A percentile compares a stretch with the other conserved stretches of the same genome.
Evolutionary conservation across 1,284 basidiomycete species (phyloP).

Genomic region (Ustilago curta): DNA sequence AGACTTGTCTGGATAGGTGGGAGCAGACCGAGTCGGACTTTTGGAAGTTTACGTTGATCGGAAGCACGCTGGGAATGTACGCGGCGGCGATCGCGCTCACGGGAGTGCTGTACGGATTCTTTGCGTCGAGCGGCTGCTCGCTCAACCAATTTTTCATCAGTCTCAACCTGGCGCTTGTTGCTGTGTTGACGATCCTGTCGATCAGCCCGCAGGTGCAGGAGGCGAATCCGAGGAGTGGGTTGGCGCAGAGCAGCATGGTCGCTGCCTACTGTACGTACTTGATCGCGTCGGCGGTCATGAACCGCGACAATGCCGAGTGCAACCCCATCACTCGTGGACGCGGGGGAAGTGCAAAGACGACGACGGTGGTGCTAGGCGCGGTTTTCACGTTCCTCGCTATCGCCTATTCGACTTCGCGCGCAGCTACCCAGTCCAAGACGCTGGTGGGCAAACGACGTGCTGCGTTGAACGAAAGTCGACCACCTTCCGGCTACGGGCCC

Average conservation of each 20-base stretch:
- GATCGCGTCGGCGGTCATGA: constrained; percentile 91
- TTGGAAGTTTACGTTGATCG: constrained; percentile 96
- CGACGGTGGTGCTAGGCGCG: constrained; percentile 89
- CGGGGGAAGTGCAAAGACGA: constrained; percentile 80
- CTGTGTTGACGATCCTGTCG: constrained; percentile 84
- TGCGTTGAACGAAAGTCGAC: constrained; percentile 71
- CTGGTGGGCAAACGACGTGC: constrained; percentile 80
- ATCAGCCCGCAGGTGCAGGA: constrained; percentile 90
- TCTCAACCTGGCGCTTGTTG: constrained; percentile 85
- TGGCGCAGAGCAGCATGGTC: constrained; percentile 96
- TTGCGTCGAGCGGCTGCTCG: constrained; percentile 85
- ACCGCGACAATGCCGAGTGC: constrained; percentile 85
- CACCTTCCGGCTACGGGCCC: constrained; percentile 60
- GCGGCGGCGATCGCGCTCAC: constrained; percentile 84
- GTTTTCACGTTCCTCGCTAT: constrained; percentile 97
- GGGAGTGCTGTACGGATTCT: constrained; percentile 89
- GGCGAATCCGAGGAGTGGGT: constrained; percentile 90
- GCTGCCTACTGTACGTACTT: constrained; percentile 97
- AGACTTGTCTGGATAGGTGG: constrained; percentile 95
- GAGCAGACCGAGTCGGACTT: constrained; percentile 84
- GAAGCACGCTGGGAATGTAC: constrained; percentile 92
- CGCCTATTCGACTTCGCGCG: constrained; percentile 94
- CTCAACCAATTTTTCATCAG: constrained; percentile 96
- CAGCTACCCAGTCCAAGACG: constrained; percentile 92
- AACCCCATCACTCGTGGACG: constrained; percentile 82